phyloP scores from a whole-genome alignment of 2,329 filamentous ascomycete species.

The Talaromyces funiculosus region DNA sequence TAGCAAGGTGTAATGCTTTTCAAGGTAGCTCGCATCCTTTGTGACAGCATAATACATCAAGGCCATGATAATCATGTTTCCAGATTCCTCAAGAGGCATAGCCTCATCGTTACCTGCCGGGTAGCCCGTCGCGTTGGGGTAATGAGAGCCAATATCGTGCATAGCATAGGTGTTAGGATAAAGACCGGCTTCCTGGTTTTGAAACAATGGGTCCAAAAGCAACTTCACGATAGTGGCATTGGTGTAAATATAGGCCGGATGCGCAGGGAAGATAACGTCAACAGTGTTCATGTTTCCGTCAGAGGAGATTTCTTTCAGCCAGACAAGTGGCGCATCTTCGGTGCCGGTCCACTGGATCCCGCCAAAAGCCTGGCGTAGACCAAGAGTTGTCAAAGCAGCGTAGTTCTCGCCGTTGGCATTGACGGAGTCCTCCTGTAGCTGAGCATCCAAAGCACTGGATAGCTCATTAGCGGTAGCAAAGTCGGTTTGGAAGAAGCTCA shows the following conservation, averaged over 20 bases:
- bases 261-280: constrained; percentile 36
- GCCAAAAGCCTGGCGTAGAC: constrained; percentile 48
- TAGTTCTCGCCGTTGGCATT: constrained; percentile 45
- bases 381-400: constrained; percentile 46
- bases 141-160: constrained; percentile 32
- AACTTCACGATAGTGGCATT: constrained; percentile 36
- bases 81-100: constrained; percentile 36
- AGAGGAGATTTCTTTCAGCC: constrained; percentile 41
- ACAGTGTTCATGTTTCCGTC: constrained; percentile 38
- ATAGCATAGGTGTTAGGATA: constrained; percentile 31
- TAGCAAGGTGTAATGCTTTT: constrained; percentile 27
- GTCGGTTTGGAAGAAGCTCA: constrained; percentile 47
- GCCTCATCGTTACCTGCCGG: constrained; percentile 25
- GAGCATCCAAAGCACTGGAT: constrained; percentile 37
- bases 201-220: constrained; percentile 36
- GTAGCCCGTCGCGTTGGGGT: constrained; percentile 36
- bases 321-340: constrained; percentile 35
- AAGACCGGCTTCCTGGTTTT: constrained; percentile 30
- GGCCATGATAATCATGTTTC: constrained; percentile 32
- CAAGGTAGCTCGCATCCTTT: constrained; percentile 29
- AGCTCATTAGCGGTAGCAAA: constrained; percentile 31
- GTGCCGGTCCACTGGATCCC: constrained; percentile 48
- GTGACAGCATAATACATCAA: constrained; percentile 31
- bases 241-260: constrained; percentile 37
- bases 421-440: constrained; percentile 41